phyloP scores from a whole-genome alignment of 2,329 filamentous ascomycete species.

The Botrytis fabae region DNA sequence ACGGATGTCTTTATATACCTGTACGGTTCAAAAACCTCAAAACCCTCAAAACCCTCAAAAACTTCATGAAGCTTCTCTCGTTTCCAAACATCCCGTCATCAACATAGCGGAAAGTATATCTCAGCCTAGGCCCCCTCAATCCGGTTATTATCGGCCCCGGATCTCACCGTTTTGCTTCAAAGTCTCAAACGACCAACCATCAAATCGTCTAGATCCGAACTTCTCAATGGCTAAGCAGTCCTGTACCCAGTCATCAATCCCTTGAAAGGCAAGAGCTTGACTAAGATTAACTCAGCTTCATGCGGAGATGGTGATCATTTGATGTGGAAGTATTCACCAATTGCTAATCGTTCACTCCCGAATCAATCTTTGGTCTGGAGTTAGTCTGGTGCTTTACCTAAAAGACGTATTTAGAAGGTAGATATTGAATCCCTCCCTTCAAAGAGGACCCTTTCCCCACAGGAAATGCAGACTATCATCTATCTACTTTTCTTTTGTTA shows the following conservation, averaged over 20 bases:
- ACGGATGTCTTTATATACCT: not conserved
- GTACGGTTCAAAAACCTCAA: no score
- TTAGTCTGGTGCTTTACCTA: not conserved
- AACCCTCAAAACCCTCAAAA: not conserved
- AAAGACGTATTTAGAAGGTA: slow-evolving; percentile 1
- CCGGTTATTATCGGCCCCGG: slow-evolving; percentile 17
- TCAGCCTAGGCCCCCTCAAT: not conserved
- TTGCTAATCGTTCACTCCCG: slow-evolving; percentile 1
- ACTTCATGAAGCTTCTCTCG: not conserved
- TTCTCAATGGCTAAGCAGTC: not conserved
- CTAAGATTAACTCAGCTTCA: slow-evolving; percentile 16
- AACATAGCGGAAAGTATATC: not conserved
- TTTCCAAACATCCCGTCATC: not conserved
- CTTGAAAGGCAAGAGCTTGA: slow-evolving; percentile 19
- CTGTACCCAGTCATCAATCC: not conserved
- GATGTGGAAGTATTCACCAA: slow-evolving; percentile 15
- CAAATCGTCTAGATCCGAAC: slow-evolving; percentile 1
- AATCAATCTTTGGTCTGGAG: not conserved
- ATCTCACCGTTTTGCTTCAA: slow-evolving; percentile 10
- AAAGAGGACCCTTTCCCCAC: slow-evolving; percentile 10
- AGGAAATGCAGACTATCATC: not conserved
- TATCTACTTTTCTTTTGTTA: not conserved
- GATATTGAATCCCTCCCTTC: slow-evolving; percentile 1
- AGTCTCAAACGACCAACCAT: not conserved
- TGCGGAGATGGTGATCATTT: slow-evolving; percentile 11